Evolutionary conservation across 164 flowering plant species (phyloP), one percentile per base, ranked within the genome.

Genomic region (Vitis rotundifolia): DNA sequence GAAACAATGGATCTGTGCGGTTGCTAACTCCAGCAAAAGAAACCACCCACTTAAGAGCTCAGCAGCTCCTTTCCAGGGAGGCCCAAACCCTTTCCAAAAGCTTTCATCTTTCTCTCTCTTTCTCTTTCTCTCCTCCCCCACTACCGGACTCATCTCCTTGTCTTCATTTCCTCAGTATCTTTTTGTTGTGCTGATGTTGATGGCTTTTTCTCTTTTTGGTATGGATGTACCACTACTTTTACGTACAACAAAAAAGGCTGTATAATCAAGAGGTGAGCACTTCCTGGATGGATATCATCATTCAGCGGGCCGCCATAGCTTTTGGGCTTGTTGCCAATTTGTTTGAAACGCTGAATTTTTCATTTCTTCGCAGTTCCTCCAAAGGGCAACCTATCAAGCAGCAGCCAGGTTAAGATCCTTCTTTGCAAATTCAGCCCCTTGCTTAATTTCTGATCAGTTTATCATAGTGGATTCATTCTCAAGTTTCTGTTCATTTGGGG

Each of bases 241-340:
- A 10, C 68, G 54, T 60, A 5, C 59, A 64, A 64, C 26, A 11
- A 26, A 9, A 19, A 79, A 84, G 85, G 72, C 73, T 78, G 56
- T 79, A 78, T 15, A 78, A 78, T 70, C 82, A 76, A 70, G 84
- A 81, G 87, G 87, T 83, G 77, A 68, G 13, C 18, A 44, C 19
- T 31, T 19, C 16, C 22, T 11, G 7, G 15, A 19, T 37, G 13
- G 14, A 29, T 9, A 26, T 29, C 11, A 47, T 11, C 16, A 14
- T 37, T 2, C 2, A 52, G 15, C 7, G 9, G 10, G 54, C 16
- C 22, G 7, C 50, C 50, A 4, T 22, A 6, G 5, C 51, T n/a
- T 61, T 9, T 3, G 26, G 57, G 7, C 14, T 18, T 9, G 2
- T 9, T 11, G n/a, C 54, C 12, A 37, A 3, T 70, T 6, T 29